Conservation (phyloP, 805 yeast species). For the Hemisphaericaspora nanyangensis region DNA sequence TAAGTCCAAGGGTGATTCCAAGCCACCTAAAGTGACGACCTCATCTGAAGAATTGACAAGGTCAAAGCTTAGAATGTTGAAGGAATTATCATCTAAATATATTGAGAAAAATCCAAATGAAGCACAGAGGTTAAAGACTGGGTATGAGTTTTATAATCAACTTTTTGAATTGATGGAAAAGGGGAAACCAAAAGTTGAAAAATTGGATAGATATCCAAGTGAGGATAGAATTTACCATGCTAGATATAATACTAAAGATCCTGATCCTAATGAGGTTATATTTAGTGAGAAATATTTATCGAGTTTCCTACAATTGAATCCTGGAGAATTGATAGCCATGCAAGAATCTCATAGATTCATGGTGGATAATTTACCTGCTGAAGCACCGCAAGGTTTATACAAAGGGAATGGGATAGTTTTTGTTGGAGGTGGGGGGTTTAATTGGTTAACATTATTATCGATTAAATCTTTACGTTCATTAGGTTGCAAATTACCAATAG, state of each 20-base stretch:
- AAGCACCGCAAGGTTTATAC: constrained; percentile 33
- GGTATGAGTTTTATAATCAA: constrained; percentile 39
- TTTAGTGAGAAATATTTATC: constrained; percentile 53
- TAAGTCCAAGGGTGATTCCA: neutral
- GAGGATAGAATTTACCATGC: constrained; percentile 52
- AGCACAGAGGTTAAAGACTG: constrained; percentile 18
- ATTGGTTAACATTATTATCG: constrained; percentile 66
- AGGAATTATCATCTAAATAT: neutral
- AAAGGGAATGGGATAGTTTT: constrained; percentile 56
- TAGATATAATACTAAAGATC: constrained; percentile 36
- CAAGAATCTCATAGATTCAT: constrained; percentile 45
- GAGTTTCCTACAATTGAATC: constrained; percentile 44
- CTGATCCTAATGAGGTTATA: constrained; percentile 18
- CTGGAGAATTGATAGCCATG: constrained; percentile 42
- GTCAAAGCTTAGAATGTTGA: constrained; percentile 3
- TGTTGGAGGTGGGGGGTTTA: constrained; percentile 79
- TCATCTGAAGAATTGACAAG: neutral
- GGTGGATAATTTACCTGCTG: constrained; percentile 41
- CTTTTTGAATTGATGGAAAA: constrained; percentile 40
- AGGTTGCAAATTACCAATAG: constrained; percentile 73
- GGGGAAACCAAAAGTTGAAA: constrained; percentile 43
- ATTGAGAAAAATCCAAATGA: constrained; percentile 3
- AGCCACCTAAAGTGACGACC: neutral
- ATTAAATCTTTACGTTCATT: constrained; percentile 60
- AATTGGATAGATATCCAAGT: constrained; percentile 41